Conservation (phyloP, 352 stramenopile genomes). For the Pythium pyrilobum region DNA sequence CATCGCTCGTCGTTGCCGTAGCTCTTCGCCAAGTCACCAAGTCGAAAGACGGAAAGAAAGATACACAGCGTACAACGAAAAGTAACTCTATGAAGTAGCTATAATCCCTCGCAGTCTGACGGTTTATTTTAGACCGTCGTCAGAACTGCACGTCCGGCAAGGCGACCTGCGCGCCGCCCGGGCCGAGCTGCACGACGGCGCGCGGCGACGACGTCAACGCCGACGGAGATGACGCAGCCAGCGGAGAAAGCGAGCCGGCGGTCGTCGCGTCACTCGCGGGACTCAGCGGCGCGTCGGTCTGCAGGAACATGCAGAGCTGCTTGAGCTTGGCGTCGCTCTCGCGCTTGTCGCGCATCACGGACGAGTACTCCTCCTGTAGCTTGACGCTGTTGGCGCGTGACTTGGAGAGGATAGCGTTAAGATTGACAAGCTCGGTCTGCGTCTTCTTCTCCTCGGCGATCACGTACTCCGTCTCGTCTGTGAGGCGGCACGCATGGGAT, state of each 20-base stretch:
- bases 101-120: not conserved
- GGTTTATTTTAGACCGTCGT: not conserved
- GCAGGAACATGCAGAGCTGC: constrained; percentile 50
- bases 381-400: constrained; percentile 31
- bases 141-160: constrained; percentile 17
- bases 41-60: constrained; percentile 6
- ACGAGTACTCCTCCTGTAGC: constrained; percentile 46
- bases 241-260: not conserved
- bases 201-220: constrained; percentile 13
- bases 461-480: constrained; percentile 48
- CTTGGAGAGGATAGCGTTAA: constrained; percentile 31
- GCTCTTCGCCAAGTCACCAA: not conserved
- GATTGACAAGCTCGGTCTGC: constrained; percentile 37
- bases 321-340: constrained; percentile 50
- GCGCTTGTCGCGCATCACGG: constrained; percentile 38
- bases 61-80: constrained; percentile 4
- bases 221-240: not conserved
- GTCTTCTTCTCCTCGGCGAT: constrained; percentile 50
- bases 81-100: constrained; percentile 15
- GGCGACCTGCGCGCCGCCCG: constrained; percentile 8
- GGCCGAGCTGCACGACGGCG: not conserved
- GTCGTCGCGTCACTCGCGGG: not conserved
- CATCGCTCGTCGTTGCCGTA: constrained; percentile 27
- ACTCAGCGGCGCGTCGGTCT: constrained; percentile 13
- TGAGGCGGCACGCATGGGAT: not conserved